Base-by-base conservation (phyloP, 495 filamentous ascomycete species). In the Lepraria neglecta region DNA sequence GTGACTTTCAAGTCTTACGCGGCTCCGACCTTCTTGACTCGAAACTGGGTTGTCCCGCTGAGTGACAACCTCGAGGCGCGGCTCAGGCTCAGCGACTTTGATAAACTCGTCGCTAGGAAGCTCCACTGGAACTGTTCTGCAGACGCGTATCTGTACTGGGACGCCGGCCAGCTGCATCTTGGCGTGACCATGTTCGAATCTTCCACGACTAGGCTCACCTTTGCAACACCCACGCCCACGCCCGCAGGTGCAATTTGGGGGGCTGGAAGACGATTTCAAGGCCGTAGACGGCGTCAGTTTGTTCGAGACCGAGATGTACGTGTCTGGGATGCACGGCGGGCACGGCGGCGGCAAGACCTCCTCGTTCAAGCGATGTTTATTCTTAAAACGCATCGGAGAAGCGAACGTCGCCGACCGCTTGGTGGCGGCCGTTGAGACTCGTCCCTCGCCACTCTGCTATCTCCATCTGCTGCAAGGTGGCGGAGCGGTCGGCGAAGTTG, bases 301-400 rank as follows among this genome's bases (percentile, higher is more conserved):
- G 65, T 85, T 86, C 62, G 78, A 84, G 12, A 70, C 74, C 6
- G 82, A 86, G 43, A 84, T 85, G 79, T 84, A 85, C 70, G 75
- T 86, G 69, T 82, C 79, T 15, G 66, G 57, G 47, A 80, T 86
- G 80, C 82, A 86, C 58, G 79, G 80, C 51, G 83, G 81, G 21
- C 82, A 85, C 63, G 76, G 76, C 58, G 70, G 76, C 28, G 76
- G 75, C 68, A 85, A 83, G 70, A 85, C 81, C 1, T 84, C 78
- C 54, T 78, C 83, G 21, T 86, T 87, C 75, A 86, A 86, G 74
- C 77, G 83, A 71, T 85, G 83, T 68, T 54, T 86, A 64, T 85
- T 86, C 66, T 72, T 87, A 46, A 81, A 81, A 64, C 0, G 65
- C 61, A 79, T 85, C 58, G 77, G 75, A 73, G 59, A 52, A 72